Evolutionary conservation across 116 monocot species (phyloP).

Genomic region (Phalaenopsis hybrid): DNA sequence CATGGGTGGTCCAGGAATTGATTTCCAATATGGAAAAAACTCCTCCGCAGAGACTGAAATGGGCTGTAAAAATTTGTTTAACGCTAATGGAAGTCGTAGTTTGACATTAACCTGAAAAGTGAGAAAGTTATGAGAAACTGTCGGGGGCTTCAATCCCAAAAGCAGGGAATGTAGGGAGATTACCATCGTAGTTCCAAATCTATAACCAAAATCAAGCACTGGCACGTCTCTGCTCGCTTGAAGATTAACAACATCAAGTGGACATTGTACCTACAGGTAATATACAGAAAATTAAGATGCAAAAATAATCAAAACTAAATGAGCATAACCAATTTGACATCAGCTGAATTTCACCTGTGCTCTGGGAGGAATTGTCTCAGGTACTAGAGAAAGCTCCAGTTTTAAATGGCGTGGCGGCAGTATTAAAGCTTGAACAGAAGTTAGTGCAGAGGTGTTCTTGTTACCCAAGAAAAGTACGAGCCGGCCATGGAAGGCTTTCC

Average conservation of each 20-base stretch:
- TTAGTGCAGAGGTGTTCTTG: constrained; percentile 84
- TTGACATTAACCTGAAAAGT: constrained; percentile 64
- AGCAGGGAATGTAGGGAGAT: neutral
- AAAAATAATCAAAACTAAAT: neutral
- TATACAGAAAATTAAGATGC: constrained; percentile 9
- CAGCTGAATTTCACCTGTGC: constrained; percentile 56
- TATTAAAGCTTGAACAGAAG: constrained; percentile 61
- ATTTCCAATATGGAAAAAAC: constrained; percentile 94
- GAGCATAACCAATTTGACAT: neutral
- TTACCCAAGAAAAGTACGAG: constrained; percentile 93
- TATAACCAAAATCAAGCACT: constrained; percentile 92
- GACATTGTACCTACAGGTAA: constrained; percentile 76
- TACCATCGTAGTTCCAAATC: constrained; percentile 62
- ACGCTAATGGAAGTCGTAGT: constrained; percentile 69
- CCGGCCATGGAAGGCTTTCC: constrained; percentile 84
- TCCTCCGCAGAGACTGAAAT: constrained; percentile 68
- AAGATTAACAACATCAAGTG: constrained; percentile 88
- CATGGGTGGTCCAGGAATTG: constrained; percentile 78
- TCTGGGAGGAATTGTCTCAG: constrained; percentile 98
- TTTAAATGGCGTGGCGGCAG: constrained; percentile 85
- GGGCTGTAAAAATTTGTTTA: constrained; percentile 91
- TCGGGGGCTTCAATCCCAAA: neutral
- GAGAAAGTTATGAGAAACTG: neutral
- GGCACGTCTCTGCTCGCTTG: constrained; percentile 87
- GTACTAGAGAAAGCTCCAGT: constrained; percentile 70